Evolutionary conservation across 768 basidiomycete species (phyloP).

Genomic region (Phaffia australis): DNA sequence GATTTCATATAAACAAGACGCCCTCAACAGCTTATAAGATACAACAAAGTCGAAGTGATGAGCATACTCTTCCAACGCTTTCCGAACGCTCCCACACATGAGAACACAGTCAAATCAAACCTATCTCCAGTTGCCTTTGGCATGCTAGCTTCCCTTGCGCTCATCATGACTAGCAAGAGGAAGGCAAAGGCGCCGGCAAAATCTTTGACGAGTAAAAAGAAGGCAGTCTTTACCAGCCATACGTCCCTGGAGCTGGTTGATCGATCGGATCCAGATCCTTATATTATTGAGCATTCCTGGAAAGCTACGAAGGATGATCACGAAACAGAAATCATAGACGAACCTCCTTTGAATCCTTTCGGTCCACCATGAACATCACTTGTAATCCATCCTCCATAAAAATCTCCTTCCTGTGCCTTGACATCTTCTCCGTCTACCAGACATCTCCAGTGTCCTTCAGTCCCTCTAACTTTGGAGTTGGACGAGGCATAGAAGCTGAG

Average conservation of each 20-base stretch:
- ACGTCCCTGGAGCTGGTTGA: constrained; percentile 34
- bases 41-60: too few relatives aligned
- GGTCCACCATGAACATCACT: constrained; percentile 34
- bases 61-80: too few relatives aligned
- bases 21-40: too few relatives aligned
- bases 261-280: background rate
- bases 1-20: too few relatives aligned
- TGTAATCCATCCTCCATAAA: constrained; percentile 37
- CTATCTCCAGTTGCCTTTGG: too few relatives aligned
- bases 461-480: constrained; percentile 6
- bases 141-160: too few relatives aligned
- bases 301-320: background rate
- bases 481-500: constrained; percentile 35
- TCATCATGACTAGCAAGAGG: too few relatives aligned
- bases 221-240: constrained; percentile 35
- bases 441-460: constrained; percentile 31
- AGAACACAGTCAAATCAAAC: too few relatives aligned
- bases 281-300: background rate
- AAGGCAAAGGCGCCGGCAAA: too few relatives aligned
- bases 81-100: too few relatives aligned
- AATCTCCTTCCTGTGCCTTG: constrained; percentile 34
- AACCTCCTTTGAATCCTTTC: constrained; percentile 33
- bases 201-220: too few relatives aligned
- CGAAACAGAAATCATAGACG: constrained; percentile 14
- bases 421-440: constrained; percentile 36